Base-by-base conservation (phyloP, 345 rosid species). In the Noccaea bulbosa region DNA sequence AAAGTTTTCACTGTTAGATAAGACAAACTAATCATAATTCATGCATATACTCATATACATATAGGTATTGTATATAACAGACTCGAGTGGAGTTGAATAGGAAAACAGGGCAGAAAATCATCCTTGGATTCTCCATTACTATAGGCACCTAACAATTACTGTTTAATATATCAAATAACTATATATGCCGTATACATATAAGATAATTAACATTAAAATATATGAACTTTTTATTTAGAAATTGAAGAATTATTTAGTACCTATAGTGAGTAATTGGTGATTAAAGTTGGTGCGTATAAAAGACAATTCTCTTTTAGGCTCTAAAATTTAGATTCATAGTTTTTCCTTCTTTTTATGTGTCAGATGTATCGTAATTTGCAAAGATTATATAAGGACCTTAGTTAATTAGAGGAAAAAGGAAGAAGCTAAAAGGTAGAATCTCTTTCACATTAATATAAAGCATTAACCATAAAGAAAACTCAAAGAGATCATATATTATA, bases 61-160 rank as follows among this genome's bases (percentile, higher is more conserved):
- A 60, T 41, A 22, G 3, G 2, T 22, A 22, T n/a, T 27, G 30
- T 27, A 22, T 52, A 54, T 4, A 46, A 52, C 1, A 39, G 27
- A 66, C 67, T 16, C 11, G 15, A 51, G 52, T 66, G 62, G 65
- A 67, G 63, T 51, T 52, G 74, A 75, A 61, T 75, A 69, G 12
- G 69, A 75, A 75, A 74, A 69, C 50, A 53, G 11, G 15, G 49
- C 10, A 60, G 40, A 67, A 67, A 75, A 75, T 69, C 74, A 61
- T 61, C 70, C 59, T 75, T 61, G 74, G 79, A 75, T 75, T 75
- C 79, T 75, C 52, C 59, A 69, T 69, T 61, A 69, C 65, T 67
- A 48, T 53, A 20, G 37, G 70, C 79, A 62, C 70, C 79, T 45
- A 69, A 69, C 59, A 69, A 1, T 45, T 54, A 62, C 69, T 61